Evolutionary conservation across 441 rosid genomes (phyloP).

Genomic region (Adansonia grandidieri): DNA sequence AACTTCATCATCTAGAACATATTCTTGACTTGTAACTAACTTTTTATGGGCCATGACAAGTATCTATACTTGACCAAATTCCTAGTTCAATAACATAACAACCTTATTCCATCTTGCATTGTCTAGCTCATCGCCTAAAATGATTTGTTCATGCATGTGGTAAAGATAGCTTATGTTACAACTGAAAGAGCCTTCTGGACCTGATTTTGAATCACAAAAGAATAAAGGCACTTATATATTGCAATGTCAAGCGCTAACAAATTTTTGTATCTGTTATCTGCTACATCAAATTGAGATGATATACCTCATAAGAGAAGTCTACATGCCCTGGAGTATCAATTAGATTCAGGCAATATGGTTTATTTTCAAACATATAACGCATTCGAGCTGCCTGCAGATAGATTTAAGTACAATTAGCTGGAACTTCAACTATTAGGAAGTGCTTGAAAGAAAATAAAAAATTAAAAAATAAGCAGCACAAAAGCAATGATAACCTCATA

Average conservation of each 20-base stretch:
- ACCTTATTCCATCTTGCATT: neutral
- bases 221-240: conserved; percentile 5
- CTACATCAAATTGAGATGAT: conserved; percentile 16
- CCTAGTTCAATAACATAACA: conserved; percentile 16
- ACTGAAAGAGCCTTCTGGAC: neutral
- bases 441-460: neutral
- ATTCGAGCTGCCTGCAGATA: conserved; percentile 87
- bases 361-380: conserved; percentile 70
- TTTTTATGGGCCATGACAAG: neutral
- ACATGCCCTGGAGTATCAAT: conserved; percentile 99
- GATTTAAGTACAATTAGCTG: conserved; percentile 24
- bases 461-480: neutral
- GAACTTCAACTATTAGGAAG: conserved; percentile 21
- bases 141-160: conserved; percentile 3
- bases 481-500: conserved; percentile 16
- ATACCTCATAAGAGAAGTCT: conserved; percentile 96
- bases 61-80: conserved; percentile 6
- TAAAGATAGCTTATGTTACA: conserved; percentile 4
- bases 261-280: neutral
- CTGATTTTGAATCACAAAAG: conserved; percentile 10
- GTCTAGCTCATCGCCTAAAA: neutral
- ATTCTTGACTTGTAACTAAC: conserved; percentile 11
- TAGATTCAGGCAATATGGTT: conserved; percentile 83
- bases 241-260: neutral
- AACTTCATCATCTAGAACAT: neutral